Evolutionary conservation across 2,329 filamentous ascomycete genomes (phyloP).

Genomic region (Phialophora chinensis): DNA sequence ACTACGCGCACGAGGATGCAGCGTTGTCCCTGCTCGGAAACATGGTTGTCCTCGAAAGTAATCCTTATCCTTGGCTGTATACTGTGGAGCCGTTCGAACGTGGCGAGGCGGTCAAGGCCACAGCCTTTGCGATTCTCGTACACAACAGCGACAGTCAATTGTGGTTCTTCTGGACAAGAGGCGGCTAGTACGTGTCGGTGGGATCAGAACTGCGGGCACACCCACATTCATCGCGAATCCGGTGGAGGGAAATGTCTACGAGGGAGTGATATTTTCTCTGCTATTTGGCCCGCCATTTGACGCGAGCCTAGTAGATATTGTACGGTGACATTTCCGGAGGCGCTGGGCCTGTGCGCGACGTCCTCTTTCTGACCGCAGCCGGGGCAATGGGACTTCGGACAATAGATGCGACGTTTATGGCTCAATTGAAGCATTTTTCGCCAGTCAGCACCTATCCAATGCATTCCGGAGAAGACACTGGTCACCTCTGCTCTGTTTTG

Average conservation of each 20-base stretch:
- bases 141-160: neutral
- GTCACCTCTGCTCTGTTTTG: neutral
- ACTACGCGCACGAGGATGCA: neutral
- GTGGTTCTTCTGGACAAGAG: neutral
- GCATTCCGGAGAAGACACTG: neutral
- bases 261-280: neutral
- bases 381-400: neutral
- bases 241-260: neutral
- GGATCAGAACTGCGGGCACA: neutral
- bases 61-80: neutral
- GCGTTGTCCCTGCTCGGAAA: neutral
- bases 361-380: neutral
- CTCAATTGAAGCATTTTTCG: neutral
- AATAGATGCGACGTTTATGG: neutral
- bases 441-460: neutral
- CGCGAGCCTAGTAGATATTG: neutral
- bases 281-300: neutral
- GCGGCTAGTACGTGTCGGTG: neutral
- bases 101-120: neutral
- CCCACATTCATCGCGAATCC: neutral
- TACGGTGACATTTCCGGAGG: neutral
- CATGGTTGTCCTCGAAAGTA: neutral
- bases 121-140: neutral
- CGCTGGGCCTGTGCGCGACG: neutral
- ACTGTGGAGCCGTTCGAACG: neutral